Evolutionary conservation across 148 eudicot species (phyloP).

Genomic region (Polygonum aviculare): DNA sequence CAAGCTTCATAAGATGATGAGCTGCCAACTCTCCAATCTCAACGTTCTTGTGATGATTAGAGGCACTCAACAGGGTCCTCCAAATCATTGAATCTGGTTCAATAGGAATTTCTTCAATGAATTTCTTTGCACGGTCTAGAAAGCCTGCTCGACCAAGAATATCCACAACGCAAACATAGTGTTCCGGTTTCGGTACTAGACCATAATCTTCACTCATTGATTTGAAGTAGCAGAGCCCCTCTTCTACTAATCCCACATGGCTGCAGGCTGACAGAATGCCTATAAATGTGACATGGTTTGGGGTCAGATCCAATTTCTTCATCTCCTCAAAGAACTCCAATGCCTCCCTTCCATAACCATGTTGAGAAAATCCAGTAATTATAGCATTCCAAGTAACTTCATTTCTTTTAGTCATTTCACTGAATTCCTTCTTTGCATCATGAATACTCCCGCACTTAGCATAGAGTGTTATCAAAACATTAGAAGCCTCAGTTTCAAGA

Average conservation of each 20-base stretch:
- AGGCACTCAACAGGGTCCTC: constrained; percentile 90
- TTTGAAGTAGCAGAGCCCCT: constrained; percentile 64
- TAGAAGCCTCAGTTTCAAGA: constrained; percentile 67
- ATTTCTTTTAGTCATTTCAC: constrained; percentile 44
- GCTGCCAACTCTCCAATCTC: constrained; percentile 76
- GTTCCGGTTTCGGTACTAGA: constrained; percentile 64
- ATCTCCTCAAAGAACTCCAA: constrained; percentile 62
- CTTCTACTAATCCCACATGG: constrained; percentile 84
- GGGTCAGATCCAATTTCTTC: constrained; percentile 45
- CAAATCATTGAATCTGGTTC: constrained; percentile 77
- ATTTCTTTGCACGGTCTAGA: constrained; percentile 47
- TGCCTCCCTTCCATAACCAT: constrained; percentile 66
- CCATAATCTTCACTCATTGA: constrained; percentile 64
- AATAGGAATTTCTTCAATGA: constrained; percentile 63
- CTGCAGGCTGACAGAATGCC: constrained; percentile 89
- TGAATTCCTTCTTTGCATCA: constrained; percentile 61
- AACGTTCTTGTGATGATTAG: constrained; percentile 53
- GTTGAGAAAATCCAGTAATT: constrained; percentile 87
- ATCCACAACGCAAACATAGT: constrained; percentile 79
- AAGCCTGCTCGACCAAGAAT: constrained; percentile 78
- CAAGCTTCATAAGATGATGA: constrained; percentile 44
- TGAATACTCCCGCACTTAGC: constrained; percentile 73
- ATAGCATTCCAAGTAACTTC: constrained; percentile 85
- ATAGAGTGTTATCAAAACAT: constrained; percentile 64
- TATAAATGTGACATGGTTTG: constrained; percentile 69